Evolutionary conservation across 2,329 filamentous ascomycete species (phyloP), one percentile per base, ranked within the genome.

Genomic region (Sporothrix mexicana): DNA sequence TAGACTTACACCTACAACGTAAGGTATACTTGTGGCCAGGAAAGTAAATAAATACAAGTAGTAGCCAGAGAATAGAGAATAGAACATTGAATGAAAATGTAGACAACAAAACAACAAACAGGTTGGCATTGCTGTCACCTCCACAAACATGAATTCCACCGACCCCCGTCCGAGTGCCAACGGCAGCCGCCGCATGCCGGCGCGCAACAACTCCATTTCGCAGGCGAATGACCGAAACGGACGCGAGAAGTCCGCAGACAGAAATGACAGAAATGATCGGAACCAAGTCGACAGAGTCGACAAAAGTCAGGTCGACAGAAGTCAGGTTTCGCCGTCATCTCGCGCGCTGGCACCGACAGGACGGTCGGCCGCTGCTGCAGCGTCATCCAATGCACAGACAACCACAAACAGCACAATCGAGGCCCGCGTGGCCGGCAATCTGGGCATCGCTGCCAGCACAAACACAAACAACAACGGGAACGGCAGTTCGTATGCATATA

Each of bases 121-220:
- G n/a, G n/a, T n/a, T n/a, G n/a, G n/a, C 51, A 20, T 23, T 6
- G 23, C n/a, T 20, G 5, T 49, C 45, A 49, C 47, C 4, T 17
- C 13, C 1, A 12, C 51, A 20, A n/a, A 53, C 45, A 74, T 74
- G 74, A 74, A 72, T 59, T 74, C 74, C 2, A 73, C 74, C 43
- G 67, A 73, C 41, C 74, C 74, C n/a, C 74, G 74, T 45, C 70
- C 74, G 17, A 66, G 70, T 23, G 66, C 55, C 51, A 74, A 59
- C 61, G 25, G 68, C 64, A 53, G 23, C 64, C 68, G 71, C 55
- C 71, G 73, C 36, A 47, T 74, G 67, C 73, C 55, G 23, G 47
- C 67, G 2, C 71, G 73, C 41, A 73, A 73, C 59, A 66, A 64
- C 7, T 74, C 73, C 47, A 23, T 25, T 7, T 43, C 66, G 30